These are phyloP conservation scores for Boletus barrowsii DNA, from an alignment of 768 basidiomycete genomes.

Conservation along the genomic window DNA sequence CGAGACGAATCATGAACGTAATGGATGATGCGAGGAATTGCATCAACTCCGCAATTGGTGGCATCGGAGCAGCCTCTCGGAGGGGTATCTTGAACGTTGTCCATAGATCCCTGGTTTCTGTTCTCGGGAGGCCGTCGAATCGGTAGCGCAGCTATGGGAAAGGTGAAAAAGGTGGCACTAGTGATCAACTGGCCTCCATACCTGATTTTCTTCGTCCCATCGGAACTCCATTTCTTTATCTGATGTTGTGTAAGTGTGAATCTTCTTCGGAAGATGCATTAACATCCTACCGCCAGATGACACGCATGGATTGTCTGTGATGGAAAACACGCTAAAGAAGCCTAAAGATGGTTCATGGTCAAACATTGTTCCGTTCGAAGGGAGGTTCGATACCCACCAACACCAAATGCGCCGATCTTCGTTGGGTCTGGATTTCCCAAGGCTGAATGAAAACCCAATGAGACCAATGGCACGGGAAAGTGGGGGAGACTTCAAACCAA, in stretches of 20 bases:
- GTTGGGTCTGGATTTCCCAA: background rate
- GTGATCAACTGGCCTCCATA: background rate
- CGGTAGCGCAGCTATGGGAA: background rate
- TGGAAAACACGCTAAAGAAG: constrained; percentile 75
- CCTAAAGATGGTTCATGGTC: constrained; percentile 32
- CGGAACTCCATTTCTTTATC: background rate
- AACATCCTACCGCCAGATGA: constrained; percentile 57
- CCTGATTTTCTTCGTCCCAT: background rate
- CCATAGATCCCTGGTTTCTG: constrained; percentile 44
- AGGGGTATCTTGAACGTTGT: constrained; percentile 85
- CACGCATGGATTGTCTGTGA: constrained; percentile 76
- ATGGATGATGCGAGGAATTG: constrained; percentile 87
- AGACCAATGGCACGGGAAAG: background rate
- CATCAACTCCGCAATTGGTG: constrained; percentile 78
- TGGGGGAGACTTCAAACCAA: background rate
- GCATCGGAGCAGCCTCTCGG: constrained; percentile 72
- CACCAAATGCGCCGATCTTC: constrained; percentile 1
- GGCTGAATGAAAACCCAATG: background rate
- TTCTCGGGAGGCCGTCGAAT: background rate
- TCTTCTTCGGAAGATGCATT: background rate
- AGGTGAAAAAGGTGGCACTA: background rate
- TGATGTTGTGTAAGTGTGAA: background rate
- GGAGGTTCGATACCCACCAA: background rate
- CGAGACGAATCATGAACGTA: constrained; percentile 83
- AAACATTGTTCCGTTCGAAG: background rate